Evolutionary conservation across 202 grass and related monocot species (phyloP).

Genomic region (Bolboschoenoplectus hybrid): DNA sequence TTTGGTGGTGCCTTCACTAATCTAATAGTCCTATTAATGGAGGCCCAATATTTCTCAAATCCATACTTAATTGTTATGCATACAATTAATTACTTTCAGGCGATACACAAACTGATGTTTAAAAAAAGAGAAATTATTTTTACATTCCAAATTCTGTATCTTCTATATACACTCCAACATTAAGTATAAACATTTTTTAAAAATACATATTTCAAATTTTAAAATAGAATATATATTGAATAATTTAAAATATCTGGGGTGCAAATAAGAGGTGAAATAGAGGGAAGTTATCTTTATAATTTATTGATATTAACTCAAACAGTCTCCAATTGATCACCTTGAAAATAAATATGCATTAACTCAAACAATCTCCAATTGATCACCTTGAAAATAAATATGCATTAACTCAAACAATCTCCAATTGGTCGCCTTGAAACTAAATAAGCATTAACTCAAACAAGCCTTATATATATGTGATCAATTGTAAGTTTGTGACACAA

Average conservation of each 20-base stretch:
- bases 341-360: no score
- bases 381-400: no score
- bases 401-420: no score
- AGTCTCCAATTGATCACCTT: neutral
- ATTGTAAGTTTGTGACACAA: neutral
- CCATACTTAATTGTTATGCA: neutral
- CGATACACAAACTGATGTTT: neutral
- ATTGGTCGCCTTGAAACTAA: no score
- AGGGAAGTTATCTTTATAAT: neutral
- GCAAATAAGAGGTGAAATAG: no score
- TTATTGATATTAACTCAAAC: neutral
- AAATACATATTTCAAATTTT: no score
- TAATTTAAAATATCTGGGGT: no score
- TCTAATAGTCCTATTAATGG: neutral
- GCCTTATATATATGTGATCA: neutral
- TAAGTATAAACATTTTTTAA: no score
- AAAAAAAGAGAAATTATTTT: neutral
- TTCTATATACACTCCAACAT: no score
- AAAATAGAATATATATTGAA: no score
- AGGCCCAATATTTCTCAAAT: neutral
- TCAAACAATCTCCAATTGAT: neutral
- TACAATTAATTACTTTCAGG: neutral
- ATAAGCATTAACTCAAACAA: neutral
- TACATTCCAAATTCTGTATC: no score
- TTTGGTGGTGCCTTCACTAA: neutral